Conservation (phyloP, 192 early-diverging fungal genomes). For the Funneliformis geosporum region DNA sequence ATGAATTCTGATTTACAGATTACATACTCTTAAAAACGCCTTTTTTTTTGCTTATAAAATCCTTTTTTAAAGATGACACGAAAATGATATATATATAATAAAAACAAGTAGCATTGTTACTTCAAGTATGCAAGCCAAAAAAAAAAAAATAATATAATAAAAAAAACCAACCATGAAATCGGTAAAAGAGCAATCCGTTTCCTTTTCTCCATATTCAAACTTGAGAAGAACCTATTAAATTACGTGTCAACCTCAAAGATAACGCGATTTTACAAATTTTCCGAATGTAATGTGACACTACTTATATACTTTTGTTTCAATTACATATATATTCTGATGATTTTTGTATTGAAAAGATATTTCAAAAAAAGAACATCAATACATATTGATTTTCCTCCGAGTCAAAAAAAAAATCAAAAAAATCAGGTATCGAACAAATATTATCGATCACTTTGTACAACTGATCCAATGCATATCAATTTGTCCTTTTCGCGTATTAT, state of each 20-base stretch:
- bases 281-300: not conserved
- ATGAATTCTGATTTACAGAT: too few relatives aligned
- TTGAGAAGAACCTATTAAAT: not conserved
- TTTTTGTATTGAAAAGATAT: not conserved
- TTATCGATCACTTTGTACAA: not conserved
- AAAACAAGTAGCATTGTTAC: too few relatives aligned
- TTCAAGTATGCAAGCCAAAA: too few relatives aligned
- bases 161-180: too few relatives aligned
- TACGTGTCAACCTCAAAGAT: not conserved
- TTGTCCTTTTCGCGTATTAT: not conserved
- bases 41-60: too few relatives aligned
- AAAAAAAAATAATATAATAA: too few relatives aligned
- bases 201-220: not conserved
- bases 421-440: not conserved
- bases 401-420: not conserved
- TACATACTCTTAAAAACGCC: too few relatives aligned
- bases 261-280: not conserved
- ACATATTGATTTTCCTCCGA: not conserved
- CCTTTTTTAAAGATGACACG: too few relatives aligned
- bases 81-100: too few relatives aligned
- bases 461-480: not conserved
- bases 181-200: too few relatives aligned
- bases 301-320: not conserved
- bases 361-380: not conserved
- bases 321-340: not conserved